Evolutionary conservation across 108 stramenopile genomes (phyloP), one percentile per base, ranked within the genome.

Genomic region (Fragilaria radians): DNA sequence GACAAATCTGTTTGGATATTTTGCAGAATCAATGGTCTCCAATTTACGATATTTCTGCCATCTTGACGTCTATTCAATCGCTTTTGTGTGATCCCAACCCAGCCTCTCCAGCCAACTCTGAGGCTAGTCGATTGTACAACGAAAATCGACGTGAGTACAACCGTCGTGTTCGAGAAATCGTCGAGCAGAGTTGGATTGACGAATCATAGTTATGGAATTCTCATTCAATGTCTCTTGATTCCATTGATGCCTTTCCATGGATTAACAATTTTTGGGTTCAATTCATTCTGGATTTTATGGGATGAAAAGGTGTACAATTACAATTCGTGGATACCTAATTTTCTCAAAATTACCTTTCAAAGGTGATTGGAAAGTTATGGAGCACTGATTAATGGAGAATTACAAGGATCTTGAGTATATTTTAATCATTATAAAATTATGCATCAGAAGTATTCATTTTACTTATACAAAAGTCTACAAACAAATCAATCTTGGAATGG

Each of bases 21-120:
- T 81, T 99, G 72, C 97, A 98, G 62, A 99, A 98, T 72, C 98
- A 99, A 66, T 99, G 98, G 99, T 88, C 87, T 68, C 99, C 99
- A 5, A 99, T 99, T 77, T 99, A 99, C 68, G 97, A 99, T 72
- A 96, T 99, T 61, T 92, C 94, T 34, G 97, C 98, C 25, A 98
- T 99, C 68, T 71, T 99, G 68, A 98, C 97, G n/a, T 91, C 89
- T 51, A 98, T 99, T 62, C 99, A 99, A 76, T 95, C 94, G 46
- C 73, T 99, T 45, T 76, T 99, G 58, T 97, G 95, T 54, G 99
- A 99, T 80, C 99, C 99, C 23, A 99, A 99, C 67, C 97, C 99
- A n/a, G 95, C 95, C 2, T 86, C 86, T 51, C 94, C 95, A 45
- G 94, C 97, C 28, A 98, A 95, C 69, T 86, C 89, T 21, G 96